Percentiles rank a stretch among this genome's conserved stretches.
Evolutionary conservation across 1,284 basidiomycete species (phyloP).

Genomic region (Cystobasidium slooffiae): DNA sequence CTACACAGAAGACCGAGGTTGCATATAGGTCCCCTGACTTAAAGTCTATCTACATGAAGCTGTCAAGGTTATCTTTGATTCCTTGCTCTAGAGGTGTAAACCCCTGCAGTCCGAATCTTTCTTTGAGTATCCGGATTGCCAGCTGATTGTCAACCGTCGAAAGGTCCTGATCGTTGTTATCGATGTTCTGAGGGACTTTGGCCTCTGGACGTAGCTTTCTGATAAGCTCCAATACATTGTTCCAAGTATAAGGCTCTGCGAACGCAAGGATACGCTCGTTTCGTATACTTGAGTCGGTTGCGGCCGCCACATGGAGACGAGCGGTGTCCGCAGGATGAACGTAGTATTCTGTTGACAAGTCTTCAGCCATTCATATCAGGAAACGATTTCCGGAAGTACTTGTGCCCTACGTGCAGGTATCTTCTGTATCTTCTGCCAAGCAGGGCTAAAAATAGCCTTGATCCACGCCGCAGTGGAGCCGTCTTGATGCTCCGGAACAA

Average conservation of each 20-base stretch:
- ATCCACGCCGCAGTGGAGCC: constrained; percentile 38
- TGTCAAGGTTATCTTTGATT: constrained; percentile 11
- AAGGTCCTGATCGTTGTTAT: constrained; percentile 8
- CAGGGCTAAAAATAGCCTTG: constrained; percentile 9
- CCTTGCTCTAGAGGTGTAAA: constrained; percentile 6
- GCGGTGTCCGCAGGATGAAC: constrained; percentile 19
- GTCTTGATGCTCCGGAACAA: constrained; percentile 35
- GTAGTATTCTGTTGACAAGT: constrained; percentile 11
- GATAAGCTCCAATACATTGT: constrained; percentile 17
- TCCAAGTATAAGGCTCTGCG: constrained; percentile 20
- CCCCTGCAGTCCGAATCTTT: constrained; percentile 14
- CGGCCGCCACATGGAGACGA: constrained; percentile 13
- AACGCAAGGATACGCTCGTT: constrained; percentile 28
- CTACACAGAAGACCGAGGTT: too few species aligned
- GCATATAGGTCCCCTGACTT: too few species aligned
- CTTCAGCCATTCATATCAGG: not conserved
- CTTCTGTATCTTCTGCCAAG: constrained; percentile 5
- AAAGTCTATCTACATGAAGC: not conserved
- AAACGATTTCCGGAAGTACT: not conserved
- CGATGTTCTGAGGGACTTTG: not conserved
- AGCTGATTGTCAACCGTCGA: constrained; percentile 20
- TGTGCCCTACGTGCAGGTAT: constrained; percentile 27
- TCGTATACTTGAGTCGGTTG: constrained; percentile 19
- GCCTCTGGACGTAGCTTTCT: constrained; percentile 31
- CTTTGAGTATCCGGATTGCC: constrained; percentile 10